Evolutionary conservation across 1,284 basidiomycete species (phyloP).

Genomic region (Puccinia coronata): DNA sequence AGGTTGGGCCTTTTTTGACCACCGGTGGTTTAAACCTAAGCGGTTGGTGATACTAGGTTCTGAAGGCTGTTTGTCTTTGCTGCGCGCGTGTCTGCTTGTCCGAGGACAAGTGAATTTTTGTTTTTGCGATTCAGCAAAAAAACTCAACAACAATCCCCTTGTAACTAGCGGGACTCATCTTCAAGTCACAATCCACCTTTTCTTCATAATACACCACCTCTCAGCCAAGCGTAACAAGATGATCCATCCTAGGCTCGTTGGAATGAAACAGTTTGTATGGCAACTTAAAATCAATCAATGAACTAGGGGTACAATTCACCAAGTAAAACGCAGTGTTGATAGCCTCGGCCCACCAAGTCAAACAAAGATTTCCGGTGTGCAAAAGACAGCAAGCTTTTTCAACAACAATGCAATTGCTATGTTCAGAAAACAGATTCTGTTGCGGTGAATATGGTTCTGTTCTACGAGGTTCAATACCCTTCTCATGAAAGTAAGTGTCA

Average conservation of each 20-base stretch:
- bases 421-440: neutral
- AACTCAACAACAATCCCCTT: too few relatives aligned
- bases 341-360: neutral
- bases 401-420: neutral
- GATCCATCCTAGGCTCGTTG: neutral
- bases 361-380: neutral
- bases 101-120: too few relatives aligned
- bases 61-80: too few relatives aligned
- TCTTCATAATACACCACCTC: neutral
- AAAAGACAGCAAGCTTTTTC: neutral
- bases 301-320: neutral
- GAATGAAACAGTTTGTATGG: neutral
- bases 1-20: too few relatives aligned
- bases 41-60: too few relatives aligned
- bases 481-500: neutral
- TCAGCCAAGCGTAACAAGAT: neutral
- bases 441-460: neutral
- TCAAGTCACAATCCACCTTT: neutral
- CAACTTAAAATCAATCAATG: neutral
- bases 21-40: too few relatives aligned
- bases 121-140: too few relatives aligned
- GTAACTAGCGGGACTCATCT: neutral
- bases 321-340: neutral
- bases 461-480: neutral
- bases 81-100: too few relatives aligned